phyloP scores from a whole-genome alignment of 495 filamentous ascomycete genomes.

The Hyaloscypha bicolor region DNA sequence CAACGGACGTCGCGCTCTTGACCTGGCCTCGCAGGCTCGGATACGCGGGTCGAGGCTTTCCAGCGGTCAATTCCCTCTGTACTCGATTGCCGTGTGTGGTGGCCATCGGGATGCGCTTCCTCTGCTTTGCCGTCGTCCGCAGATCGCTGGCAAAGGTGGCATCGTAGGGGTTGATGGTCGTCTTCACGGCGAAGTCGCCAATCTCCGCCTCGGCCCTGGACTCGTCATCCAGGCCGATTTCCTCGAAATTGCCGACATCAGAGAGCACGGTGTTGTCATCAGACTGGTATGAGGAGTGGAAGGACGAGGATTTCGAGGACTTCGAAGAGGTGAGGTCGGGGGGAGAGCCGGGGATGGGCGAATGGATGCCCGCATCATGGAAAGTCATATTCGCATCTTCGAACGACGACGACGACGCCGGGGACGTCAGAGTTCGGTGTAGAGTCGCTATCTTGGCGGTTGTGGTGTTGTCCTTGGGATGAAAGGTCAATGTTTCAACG shows the following conservation, averaged over 20 bases:
- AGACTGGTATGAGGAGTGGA: constrained; percentile 74
- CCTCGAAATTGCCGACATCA: constrained; percentile 85
- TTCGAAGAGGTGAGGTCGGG: constrained; percentile 84
- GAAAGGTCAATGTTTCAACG: constrained; percentile 23
- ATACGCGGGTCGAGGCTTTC: constrained; percentile 29
- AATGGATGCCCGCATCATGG: constrained; percentile 44
- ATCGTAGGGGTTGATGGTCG: constrained; percentile 44
- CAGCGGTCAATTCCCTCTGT: constrained; percentile 37
- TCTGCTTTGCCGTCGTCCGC: constrained; percentile 28
- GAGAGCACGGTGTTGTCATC: constrained; percentile 56
- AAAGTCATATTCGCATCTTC: constrained; percentile 61
- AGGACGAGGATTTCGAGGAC: constrained; percentile 83
- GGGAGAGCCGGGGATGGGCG: constrained; percentile 70
- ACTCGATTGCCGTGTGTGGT: constrained; percentile 24
- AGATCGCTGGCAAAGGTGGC: constrained; percentile 43
- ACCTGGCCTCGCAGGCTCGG: constrained; percentile 28
- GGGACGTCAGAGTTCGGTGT: constrained; percentile 26
- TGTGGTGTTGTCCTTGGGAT: background rate
- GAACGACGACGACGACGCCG: constrained; percentile 16
- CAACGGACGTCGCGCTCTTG: constrained; percentile 23
- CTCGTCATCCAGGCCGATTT: constrained; percentile 85
- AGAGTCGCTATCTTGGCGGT: constrained; percentile 35
- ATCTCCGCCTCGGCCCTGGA: constrained; percentile 39
- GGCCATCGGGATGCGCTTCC: constrained; percentile 33
- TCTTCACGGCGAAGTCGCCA: constrained; percentile 50